Evolutionary conservation across 2,329 filamentous ascomycete species (phyloP).

Genomic region (Lecanicillium sp.): DNA sequence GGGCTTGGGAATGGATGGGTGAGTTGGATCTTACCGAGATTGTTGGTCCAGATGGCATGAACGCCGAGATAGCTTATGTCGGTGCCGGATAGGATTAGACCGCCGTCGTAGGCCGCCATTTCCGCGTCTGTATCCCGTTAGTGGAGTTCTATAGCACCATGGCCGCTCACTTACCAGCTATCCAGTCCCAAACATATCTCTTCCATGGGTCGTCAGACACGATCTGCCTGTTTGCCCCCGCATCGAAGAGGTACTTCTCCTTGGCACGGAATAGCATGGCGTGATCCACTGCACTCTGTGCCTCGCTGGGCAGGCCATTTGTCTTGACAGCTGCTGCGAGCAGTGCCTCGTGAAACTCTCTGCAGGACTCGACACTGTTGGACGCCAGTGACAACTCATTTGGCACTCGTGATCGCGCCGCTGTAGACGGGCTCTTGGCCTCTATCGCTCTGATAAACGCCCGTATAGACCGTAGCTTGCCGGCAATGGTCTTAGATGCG

Average conservation of each 20-base stretch:
- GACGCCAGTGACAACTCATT: conserved; percentile 33
- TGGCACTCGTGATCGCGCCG: conserved; percentile 17
- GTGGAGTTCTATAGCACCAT: neutral
- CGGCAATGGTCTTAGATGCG: conserved; percentile 37
- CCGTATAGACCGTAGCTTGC: conserved; percentile 44
- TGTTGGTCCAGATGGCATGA: conserved; percentile 63
- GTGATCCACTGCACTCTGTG: conserved; percentile 49
- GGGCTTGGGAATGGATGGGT: conserved; percentile 21
- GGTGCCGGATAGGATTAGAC: conserved; percentile 62
- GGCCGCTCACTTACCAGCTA: conserved; percentile 48
- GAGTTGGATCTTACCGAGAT: conserved; percentile 56
- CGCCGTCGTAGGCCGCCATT: conserved; percentile 56
- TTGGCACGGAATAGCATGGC: conserved; percentile 54
- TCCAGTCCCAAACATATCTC: conserved; percentile 73
- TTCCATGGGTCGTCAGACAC: conserved; percentile 67
- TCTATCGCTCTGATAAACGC: conserved; percentile 27
- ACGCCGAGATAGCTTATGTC: conserved; percentile 75
- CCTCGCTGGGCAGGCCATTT: conserved; percentile 43
- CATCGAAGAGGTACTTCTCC: conserved; percentile 59
- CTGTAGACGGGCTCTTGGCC: conserved; percentile 24
- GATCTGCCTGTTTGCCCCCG: conserved; percentile 58
- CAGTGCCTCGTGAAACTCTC: conserved; percentile 52
- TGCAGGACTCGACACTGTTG: conserved; percentile 40
- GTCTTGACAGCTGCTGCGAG: conserved; percentile 39
- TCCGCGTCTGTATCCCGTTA: conserved; percentile 43